Base-by-base conservation (phyloP, 306 rosid genomes). In the Dryas drummondii region DNA sequence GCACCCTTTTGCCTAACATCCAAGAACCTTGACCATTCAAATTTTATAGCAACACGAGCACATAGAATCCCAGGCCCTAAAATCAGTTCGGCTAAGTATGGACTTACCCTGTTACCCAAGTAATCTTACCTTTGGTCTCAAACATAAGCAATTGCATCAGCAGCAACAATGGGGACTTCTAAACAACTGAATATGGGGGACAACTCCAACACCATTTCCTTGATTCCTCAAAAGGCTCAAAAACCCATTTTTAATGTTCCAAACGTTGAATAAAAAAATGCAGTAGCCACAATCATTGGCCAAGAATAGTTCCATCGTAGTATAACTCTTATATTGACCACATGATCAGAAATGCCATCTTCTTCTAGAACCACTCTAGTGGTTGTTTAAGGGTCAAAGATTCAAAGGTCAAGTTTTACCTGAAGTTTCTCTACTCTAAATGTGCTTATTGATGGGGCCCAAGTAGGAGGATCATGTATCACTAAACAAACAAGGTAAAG, bases 261-360 rank as follows among this genome's bases (percentile, higher is more conserved):
- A 48, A 26, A 2, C 37, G 53, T 32, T 32, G 68, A 22, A 16
- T 7, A 3, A 5, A 32, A 65, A 11, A 26, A 8, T 59, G 17
- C 68, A 16, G 16, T 40, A 9, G 45, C 57, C 68, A 48, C 76
- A 27, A 16, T 46, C 48, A 59, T 40, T 73, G 76, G 68, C 76
- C 58, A 14, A 47, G 49, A 47, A 27, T 14, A 57, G 66, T 4
- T 44, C 26, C 66, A 6, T 8, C 32, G 66, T 15, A 4, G 10
- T 19, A 40, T 15, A 8, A 71, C 64, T 54, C 64, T 22, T 71
- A 27, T 14, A 45, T 42, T 64, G 69, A n/a, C 50, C n/a, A n/a
- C 32, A 42, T 15, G 42, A 16, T 6, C 5, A 14, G 58, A 53
- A 53, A 14, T 53, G 58, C 7, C 58, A 65, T 37, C 9, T 5